Conservation (phyloP, 306 rosid species). For the Vicia faba region DNA sequence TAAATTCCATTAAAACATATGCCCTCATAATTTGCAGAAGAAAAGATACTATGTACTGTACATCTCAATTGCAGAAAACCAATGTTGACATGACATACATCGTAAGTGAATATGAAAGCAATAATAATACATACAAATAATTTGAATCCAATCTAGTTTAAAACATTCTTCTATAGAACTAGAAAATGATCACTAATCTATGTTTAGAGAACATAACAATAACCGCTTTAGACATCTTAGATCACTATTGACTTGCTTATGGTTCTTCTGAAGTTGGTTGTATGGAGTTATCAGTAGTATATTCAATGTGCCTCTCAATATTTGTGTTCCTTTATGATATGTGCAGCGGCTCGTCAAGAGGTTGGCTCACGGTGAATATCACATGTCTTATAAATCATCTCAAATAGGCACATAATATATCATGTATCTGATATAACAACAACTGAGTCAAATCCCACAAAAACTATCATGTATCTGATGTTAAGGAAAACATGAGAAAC, state of each 20-base stretch:
- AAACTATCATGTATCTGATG: not conserved
- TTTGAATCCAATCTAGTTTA: conserved; percentile 41
- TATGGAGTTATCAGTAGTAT: conserved; percentile 35
- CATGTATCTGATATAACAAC: too few relatives aligned
- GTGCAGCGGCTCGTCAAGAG: conserved; percentile 56
- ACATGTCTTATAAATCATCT: conserved; percentile 38
- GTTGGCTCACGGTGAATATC: conserved; percentile 53
- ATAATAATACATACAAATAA: conserved; percentile 38
- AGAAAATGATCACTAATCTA: conserved; percentile 32
- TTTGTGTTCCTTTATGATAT: conserved; percentile 43
- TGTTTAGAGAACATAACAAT: conserved; percentile 28
- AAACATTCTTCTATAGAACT: conserved; percentile 37
- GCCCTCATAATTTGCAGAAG: too few relatives aligned
- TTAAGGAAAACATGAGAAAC: conserved; percentile 17
- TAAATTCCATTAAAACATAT: conserved; percentile 30
- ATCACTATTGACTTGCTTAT: conserved; percentile 52
- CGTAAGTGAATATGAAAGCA: conserved; percentile 41
- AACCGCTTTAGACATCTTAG: conserved; percentile 27
- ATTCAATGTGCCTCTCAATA: conserved; percentile 42
- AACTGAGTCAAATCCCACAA: too few relatives aligned
- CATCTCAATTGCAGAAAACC: conserved; percentile 34
- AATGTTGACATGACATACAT: conserved; percentile 32
- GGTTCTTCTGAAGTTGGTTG: conserved; percentile 46
- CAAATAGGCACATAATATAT: not conserved
- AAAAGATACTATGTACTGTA: conserved; percentile 39